A percentile compares a stretch with the other conserved stretches of the same genome.
phyloP scores from a whole-genome alignment of 306 rosid genomes.

The Lablab purpureus region DNA sequence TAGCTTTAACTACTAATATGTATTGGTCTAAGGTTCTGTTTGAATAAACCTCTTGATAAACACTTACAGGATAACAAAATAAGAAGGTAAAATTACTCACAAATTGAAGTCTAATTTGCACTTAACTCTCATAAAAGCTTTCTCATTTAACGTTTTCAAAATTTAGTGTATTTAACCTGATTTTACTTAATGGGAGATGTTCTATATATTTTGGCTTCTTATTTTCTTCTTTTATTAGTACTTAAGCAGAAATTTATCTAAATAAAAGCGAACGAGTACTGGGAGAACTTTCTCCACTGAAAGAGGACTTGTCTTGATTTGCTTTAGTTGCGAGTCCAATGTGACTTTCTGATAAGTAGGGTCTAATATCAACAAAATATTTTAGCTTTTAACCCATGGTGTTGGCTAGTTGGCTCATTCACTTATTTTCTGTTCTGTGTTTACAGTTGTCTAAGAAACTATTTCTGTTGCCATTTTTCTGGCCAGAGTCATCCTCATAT shows the following conservation, averaged over 20 bases:
- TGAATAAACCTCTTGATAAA: background rate
- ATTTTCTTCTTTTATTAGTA: background rate
- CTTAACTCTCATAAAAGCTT: background rate
- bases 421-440: slow-evolving; percentile 21
- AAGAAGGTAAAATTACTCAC: background rate
- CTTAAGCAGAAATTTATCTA: background rate
- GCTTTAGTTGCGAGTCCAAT: background rate
- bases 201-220: background rate
- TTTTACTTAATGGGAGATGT: background rate
- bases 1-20: background rate
- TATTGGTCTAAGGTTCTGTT: background rate
- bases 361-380: background rate
- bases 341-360: background rate
- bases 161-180: background rate
- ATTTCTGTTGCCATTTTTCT: slow-evolving; percentile 1
- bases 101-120: background rate
- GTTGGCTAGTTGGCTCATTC: slow-evolving; percentile 6
- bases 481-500: background rate
- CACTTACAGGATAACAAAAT: background rate
- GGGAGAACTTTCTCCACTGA: too few relatives aligned
- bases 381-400: slow-evolving; percentile 16
- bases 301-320: background rate
- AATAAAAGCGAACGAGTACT: background rate
- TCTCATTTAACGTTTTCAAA: too few relatives aligned
- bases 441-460: slow-evolving; percentile 4